Conservation (phyloP, 2,329 filamentous ascomycete genomes). For the Hypoxylon sp. region DNA sequence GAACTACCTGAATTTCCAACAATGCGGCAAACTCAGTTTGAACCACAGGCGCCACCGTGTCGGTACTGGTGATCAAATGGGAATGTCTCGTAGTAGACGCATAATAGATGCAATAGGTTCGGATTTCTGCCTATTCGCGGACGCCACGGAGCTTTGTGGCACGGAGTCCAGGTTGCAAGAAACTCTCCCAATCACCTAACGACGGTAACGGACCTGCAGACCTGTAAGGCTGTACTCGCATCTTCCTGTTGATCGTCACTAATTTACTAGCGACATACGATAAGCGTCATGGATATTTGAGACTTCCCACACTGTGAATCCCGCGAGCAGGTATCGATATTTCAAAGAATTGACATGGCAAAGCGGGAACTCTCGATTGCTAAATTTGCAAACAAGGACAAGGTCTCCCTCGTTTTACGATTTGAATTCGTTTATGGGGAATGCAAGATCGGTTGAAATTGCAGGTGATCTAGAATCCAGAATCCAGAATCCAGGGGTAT, state of each 20-base stretch:
- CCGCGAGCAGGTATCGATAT: neutral
- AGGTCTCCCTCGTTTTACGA: constrained; percentile 12
- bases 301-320: constrained; percentile 2
- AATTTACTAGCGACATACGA: constrained; percentile 17
- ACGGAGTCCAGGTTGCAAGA: constrained; percentile 9
- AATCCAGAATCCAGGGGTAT: constrained; percentile 21
- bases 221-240: constrained; percentile 28
- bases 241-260: constrained; percentile 24
- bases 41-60: constrained; percentile 31
- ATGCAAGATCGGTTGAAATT: constrained; percentile 29
- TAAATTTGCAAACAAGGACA: constrained; percentile 2
- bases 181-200: neutral
- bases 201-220: constrained; percentile 12
- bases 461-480: constrained; percentile 37
- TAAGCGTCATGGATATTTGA: constrained; percentile 34
- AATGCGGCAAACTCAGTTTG: constrained; percentile 19
- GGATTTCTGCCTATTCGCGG: constrained; percentile 11
- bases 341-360: constrained; percentile 7
- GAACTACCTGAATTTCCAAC: constrained; percentile 16
- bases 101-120: constrained; percentile 6
- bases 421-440: constrained; percentile 16
- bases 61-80: constrained; percentile 30
- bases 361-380: constrained; percentile 11
- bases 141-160: constrained; percentile 11
- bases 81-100: constrained; percentile 19